Conservation (phyloP, 176 grass and related monocot genomes). For the Aegilops tauschii region DNA sequence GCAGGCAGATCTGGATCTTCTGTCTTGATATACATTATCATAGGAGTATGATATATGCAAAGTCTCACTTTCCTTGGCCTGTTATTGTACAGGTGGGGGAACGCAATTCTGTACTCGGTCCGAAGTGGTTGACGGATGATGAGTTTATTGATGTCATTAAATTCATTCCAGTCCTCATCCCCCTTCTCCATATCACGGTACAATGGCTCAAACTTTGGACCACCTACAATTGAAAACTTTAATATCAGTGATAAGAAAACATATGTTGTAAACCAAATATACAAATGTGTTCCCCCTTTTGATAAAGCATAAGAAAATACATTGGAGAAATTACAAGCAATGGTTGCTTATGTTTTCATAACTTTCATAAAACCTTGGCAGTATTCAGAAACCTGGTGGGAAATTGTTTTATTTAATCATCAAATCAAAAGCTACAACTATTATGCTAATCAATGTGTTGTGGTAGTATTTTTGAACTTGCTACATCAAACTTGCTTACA, state of each 20-base stretch:
- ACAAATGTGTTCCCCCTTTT: neutral
- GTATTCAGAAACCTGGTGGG: neutral
- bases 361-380: neutral
- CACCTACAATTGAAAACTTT: constrained; percentile 41
- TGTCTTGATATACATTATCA: constrained; percentile 99
- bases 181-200: constrained; percentile 99
- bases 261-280: neutral
- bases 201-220: constrained; percentile 96
- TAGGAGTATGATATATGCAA: constrained; percentile 85
- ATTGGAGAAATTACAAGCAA: neutral
- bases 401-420: constrained; percentile 9
- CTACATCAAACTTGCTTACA: neutral
- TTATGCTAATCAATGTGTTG: neutral
- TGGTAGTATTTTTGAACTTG: neutral
- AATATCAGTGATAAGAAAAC: neutral
- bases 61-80: constrained; percentile 97
- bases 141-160: constrained; percentile 99
- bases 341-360: neutral
- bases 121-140: constrained; percentile 96
- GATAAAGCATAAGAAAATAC: neutral
- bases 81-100: constrained; percentile 97
- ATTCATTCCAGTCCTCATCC: constrained; percentile 99
- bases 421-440: neutral
- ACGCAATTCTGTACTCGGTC: constrained; percentile 97
- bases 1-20: constrained; percentile 99